Evolutionary conservation across 2,329 filamentous ascomycete genomes (phyloP).

Genomic region (Harringtonia aguacate): DNA sequence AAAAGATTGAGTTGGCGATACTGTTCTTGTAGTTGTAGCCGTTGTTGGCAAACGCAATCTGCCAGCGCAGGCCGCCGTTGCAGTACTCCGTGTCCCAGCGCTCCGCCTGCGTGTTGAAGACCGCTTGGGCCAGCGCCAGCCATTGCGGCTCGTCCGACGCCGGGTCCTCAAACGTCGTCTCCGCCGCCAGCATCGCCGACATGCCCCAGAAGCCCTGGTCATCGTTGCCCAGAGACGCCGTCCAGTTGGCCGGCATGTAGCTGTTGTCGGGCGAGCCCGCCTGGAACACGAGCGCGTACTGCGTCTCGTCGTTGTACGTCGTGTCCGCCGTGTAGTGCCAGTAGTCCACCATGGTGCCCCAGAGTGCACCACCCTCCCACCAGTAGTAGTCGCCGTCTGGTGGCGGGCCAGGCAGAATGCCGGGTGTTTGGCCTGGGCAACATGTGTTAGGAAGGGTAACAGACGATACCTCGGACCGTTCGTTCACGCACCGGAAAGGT

Average conservation of each 20-base stretch:
- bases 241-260: conserved; percentile 51
- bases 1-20: conserved; percentile 52
- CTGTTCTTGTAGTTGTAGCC: conserved; percentile 68
- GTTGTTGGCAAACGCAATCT: conserved; percentile 62
- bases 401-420: conserved; percentile 46
- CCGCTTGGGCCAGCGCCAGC: conserved; percentile 57
- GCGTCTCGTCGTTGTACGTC: conserved; percentile 49
- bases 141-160: conserved; percentile 44
- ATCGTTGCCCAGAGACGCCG: conserved; percentile 50
- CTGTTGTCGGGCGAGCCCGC: conserved; percentile 40
- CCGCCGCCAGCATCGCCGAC: conserved; percentile 57
- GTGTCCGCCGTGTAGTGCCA: conserved; percentile 56
- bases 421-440: conserved; percentile 34
- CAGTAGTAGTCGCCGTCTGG: conserved; percentile 52
- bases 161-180: conserved; percentile 52
- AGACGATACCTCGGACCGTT: too few relatives aligned
- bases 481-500: conserved; percentile 19
- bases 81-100: conserved; percentile 57
- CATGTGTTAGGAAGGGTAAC: conserved; percentile 13
- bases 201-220: conserved; percentile 65
- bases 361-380: conserved; percentile 63
- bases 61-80: conserved; percentile 64
- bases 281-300: conserved; percentile 46
- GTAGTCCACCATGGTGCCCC: conserved; percentile 60
- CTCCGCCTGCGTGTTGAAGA: conserved; percentile 52